Conservation (phyloP, 192 early-diverging fungal genomes). For the Chytriomyces sp. region DNA sequence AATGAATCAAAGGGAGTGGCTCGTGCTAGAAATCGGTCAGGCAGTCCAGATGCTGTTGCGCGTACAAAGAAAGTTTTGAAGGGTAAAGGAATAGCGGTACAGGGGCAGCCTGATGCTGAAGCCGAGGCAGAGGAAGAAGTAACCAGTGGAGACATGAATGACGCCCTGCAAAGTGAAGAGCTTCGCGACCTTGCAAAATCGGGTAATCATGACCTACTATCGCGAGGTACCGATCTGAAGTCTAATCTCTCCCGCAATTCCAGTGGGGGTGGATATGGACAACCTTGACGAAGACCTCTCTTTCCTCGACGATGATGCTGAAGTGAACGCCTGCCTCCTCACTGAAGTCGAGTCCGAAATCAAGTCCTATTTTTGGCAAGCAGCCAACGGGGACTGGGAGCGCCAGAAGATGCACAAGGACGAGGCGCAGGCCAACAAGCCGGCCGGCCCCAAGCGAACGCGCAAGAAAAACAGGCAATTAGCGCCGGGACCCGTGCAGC, state of each 20-base stretch:
- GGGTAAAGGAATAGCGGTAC: no score
- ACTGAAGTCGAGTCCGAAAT: constrained; percentile 74
- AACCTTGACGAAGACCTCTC: constrained; percentile 39
- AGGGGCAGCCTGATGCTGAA: no score
- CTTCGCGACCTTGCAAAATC: background rate
- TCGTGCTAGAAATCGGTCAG: background rate
- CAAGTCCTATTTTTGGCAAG: constrained; percentile 85
- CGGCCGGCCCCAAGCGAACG: background rate
- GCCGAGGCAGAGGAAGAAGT: constrained; percentile 21
- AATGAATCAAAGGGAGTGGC: background rate
- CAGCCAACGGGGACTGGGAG: constrained; percentile 82
- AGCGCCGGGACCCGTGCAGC: background rate
- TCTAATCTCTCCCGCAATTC: background rate
- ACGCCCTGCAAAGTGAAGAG: constrained; percentile 13
- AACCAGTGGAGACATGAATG: background rate
- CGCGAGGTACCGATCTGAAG: background rate
- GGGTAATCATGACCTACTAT: background rate
- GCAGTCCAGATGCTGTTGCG: background rate
- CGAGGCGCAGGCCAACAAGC: constrained; percentile 33
- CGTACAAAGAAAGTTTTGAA: background rate
- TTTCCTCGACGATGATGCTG: constrained; percentile 52
- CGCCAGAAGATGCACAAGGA: constrained; percentile 30
- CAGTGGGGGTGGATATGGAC: constrained; percentile 20
- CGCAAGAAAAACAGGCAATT: constrained; percentile 50
- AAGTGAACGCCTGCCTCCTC: constrained; percentile 56